Evolutionary conservation across 768 basidiomycete genomes (phyloP).

Genomic region (Suillus bovinus): DNA sequence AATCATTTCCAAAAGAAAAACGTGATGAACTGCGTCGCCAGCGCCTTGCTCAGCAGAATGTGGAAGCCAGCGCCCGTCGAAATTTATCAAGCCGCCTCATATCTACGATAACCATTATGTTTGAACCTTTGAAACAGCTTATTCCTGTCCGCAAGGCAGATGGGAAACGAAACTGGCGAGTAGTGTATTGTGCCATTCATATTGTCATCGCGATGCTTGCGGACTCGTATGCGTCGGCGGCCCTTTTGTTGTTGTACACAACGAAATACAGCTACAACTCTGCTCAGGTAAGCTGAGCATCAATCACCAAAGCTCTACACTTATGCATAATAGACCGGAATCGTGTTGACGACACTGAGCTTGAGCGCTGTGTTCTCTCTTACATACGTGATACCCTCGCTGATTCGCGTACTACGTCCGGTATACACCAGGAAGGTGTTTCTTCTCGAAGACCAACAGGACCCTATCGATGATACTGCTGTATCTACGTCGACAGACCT

Average conservation of each 20-base stretch:
- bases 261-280: conserved; percentile 29
- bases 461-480: background rate
- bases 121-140: conserved; percentile 27
- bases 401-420: conserved; percentile 29
- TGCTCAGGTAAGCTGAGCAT: conserved; percentile 20
- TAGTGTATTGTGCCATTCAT: conserved; percentile 31
- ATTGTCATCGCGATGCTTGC: conserved; percentile 23
- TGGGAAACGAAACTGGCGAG: conserved; percentile 29
- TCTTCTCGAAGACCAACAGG: background rate
- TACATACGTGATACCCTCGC: conserved; percentile 19
- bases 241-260: conserved; percentile 27
- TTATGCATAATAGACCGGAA: conserved; percentile 25
- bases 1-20: conserved; percentile 30
- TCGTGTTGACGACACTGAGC: conserved; percentile 22
- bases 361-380: conserved; percentile 20
- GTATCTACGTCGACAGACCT: conserved; percentile 23
- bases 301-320: background rate
- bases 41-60: background rate
- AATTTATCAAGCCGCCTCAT: background rate
- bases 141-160: conserved; percentile 17
- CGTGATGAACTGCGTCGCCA: conserved; percentile 18
- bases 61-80: background rate
- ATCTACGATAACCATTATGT: conserved; percentile 11
- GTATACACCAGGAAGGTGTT: conserved; percentile 17
- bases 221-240: conserved; percentile 12